Conservation (phyloP, 208 protist genomes). For the Crithidia fasciculata region DNA sequence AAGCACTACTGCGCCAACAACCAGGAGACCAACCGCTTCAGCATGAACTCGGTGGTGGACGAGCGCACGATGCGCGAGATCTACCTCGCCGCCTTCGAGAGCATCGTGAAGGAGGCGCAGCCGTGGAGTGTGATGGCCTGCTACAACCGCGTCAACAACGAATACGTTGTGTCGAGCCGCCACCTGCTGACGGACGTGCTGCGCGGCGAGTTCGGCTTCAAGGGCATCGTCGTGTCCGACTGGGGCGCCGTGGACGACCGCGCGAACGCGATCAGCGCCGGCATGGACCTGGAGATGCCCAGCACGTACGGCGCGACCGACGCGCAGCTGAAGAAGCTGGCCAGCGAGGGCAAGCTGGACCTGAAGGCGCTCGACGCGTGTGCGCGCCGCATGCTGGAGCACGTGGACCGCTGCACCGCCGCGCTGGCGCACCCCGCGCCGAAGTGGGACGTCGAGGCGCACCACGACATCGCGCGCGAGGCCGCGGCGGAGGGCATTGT, state of each 20-base stretch:
- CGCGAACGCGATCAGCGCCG: slow-evolving; percentile 24
- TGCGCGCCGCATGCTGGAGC: slow-evolving; percentile 9
- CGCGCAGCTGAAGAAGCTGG: slow-evolving; percentile 22
- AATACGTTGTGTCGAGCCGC: slow-evolving; percentile 48
- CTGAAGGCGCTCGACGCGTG: slow-evolving; percentile 15
- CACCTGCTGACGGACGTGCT: slow-evolving; percentile 38
- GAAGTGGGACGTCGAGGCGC: slow-evolving; percentile 22
- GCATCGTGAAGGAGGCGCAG: slow-evolving; percentile 24
- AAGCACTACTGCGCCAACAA: slow-evolving; percentile 58
- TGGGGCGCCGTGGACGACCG: slow-evolving; percentile 67
- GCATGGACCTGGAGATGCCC: slow-evolving; percentile 74
- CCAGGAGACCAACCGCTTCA: slow-evolving; percentile 36
- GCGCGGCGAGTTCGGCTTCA: slow-evolving; percentile 52
- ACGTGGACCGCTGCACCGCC: slow-evolving; percentile 1
- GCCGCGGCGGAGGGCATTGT: slow-evolving; percentile 40
- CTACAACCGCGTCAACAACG: slow-evolving; percentile 47
- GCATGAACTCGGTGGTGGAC: slow-evolving; percentile 24
- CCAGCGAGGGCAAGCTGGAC: slow-evolving; percentile 40
- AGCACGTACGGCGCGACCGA: slow-evolving; percentile 27
- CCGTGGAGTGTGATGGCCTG: slow-evolving; percentile 35
- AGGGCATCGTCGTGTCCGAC: slow-evolving; percentile 52
- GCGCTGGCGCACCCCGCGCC: not conserved
- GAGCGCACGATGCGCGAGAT: slow-evolving; percentile 52
- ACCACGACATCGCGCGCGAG: slow-evolving; percentile 38
- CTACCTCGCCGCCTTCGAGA: slow-evolving; percentile 48